phyloP scores from a whole-genome alignment of 1,139 yeast species.

The Pichia sp. region DNA sequence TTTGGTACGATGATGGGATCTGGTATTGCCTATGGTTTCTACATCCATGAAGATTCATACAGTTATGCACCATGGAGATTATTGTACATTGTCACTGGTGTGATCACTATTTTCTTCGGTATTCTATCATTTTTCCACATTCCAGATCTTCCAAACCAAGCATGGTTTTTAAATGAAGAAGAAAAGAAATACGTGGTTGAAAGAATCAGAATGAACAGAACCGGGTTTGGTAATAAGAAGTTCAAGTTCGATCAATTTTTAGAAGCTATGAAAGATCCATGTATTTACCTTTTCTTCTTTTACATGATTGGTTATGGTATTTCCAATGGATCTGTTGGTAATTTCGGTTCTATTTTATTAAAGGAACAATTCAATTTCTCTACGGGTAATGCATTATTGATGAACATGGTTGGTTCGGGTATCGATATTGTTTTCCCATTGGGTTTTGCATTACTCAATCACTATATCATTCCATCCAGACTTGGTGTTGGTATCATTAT shows the following conservation, averaged over 20 bases:
- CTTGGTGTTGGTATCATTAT: slow-evolving; percentile 19
- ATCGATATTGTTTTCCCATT: slow-evolving; percentile 35
- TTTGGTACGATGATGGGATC: slow-evolving; percentile 47
- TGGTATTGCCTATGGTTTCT: slow-evolving; percentile 49
- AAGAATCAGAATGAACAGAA: slow-evolving; percentile 36
- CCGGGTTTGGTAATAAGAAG: slow-evolving; percentile 43
- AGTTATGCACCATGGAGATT: slow-evolving; percentile 47
- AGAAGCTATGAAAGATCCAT: slow-evolving; percentile 42
- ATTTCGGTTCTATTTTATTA: slow-evolving; percentile 30
- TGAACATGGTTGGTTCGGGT: slow-evolving; percentile 38
- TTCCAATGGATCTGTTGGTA: slow-evolving; percentile 39
- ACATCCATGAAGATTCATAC: slow-evolving; percentile 31
- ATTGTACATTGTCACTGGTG: slow-evolving; percentile 46
- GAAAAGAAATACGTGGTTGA: slow-evolving; percentile 38
- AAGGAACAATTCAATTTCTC: slow-evolving; percentile 22
- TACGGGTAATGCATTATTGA: slow-evolving; percentile 29
- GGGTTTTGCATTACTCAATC: slow-evolving; percentile 5
- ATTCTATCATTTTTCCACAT: slow-evolving; percentile 39
- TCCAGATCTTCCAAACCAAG: slow-evolving; percentile 41
- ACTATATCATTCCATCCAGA: neutral
- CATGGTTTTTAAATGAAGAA: slow-evolving; percentile 38
- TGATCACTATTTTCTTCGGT: slow-evolving; percentile 47
- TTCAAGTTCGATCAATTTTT: slow-evolving; percentile 41
- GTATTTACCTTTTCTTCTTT: slow-evolving; percentile 38
- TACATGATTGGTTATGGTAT: slow-evolving; percentile 34